A percentile compares a stretch with the other conserved stretches of the same genome.
These are phyloP conservation scores for Pseudophaeomoniella oleicola DNA, from an alignment of 2,329 filamentous ascomycete species.

Conservation along the genomic window DNA sequence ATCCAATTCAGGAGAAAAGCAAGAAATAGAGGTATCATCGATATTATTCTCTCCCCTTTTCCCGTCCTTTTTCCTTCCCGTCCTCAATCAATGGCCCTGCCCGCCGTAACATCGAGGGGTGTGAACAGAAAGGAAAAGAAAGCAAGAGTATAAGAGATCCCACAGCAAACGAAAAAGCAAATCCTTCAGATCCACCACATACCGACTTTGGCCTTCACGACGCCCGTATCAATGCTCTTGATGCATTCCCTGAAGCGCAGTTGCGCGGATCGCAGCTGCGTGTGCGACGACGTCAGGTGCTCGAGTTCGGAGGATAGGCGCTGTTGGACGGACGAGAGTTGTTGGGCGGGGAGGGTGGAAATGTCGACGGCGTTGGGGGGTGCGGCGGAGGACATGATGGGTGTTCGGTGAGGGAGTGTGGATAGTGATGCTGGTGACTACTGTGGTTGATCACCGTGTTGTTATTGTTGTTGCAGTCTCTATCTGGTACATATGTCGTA, in stretches of 20 bases:
- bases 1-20: no score
- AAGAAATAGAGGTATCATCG: no score
- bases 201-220: constrained; percentile 17
- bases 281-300: constrained; percentile 80
- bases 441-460: no score
- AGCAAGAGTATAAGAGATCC: not conserved
- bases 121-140: constrained; percentile 17
- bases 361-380: constrained; percentile 43
- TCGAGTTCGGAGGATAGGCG: constrained; percentile 93
- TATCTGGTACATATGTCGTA: no score
- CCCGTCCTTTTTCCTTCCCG: no score
- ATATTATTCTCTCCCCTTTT: no score
- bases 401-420: no score
- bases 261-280: constrained; percentile 79
- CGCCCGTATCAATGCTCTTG: constrained; percentile 52
- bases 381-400: constrained; percentile 1
- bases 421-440: no score
- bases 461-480: no score
- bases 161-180: not conserved
- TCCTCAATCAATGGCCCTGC: no score
- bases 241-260: constrained; percentile 86
- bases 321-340: constrained; percentile 84
- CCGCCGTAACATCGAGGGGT: no score
- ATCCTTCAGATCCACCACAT: constrained; percentile 1
- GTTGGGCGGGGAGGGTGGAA: constrained; percentile 63